phyloP scores from a whole-genome alignment of 192 early-diverging fungal genomes.

The Rhizophagus prolifer region DNA sequence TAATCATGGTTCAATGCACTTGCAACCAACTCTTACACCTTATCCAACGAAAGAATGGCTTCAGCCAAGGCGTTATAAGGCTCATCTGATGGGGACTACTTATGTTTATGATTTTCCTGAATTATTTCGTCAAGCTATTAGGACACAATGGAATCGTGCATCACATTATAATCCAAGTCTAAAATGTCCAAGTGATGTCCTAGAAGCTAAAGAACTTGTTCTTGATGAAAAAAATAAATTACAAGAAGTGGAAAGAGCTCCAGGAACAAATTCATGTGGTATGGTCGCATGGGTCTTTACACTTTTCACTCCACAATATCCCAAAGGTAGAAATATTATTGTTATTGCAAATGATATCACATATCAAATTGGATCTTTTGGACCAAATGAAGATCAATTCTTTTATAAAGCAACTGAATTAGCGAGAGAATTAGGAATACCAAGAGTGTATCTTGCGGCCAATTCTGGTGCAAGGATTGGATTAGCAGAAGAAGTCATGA shows the following conservation, averaged over 20 bases:
- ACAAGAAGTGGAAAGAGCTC: conserved; percentile 71
- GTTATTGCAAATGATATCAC: conserved; percentile 99
- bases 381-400: conserved; percentile 86
- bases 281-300: conserved; percentile 96
- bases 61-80: conserved; percentile 96
- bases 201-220: conserved; percentile 84
- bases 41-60: conserved; percentile 95
- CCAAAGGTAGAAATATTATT: conserved; percentile 79
- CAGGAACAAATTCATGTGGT: conserved; percentile 89
- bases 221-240: conserved; percentile 79
- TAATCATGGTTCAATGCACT: conserved; percentile 76
- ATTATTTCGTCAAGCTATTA: conserved; percentile 86
- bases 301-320: conserved; percentile 90
- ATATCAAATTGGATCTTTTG: conserved; percentile 95
- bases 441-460: conserved; percentile 93
- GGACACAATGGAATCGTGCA: conserved; percentile 75
- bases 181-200: conserved; percentile 60
- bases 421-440: conserved; percentile 82
- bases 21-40: conserved; percentile 75
- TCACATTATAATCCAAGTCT: conserved; percentile 40
- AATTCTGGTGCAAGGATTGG: conserved; percentile 99
- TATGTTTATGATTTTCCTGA: conserved; percentile 99
- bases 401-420: conserved; percentile 92
- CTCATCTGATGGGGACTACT: conserved; percentile 96
- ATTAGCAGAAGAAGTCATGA: conserved; percentile 88